phyloP scores from a whole-genome alignment of 2,329 filamentous ascomycete species.

The Aspergillus sp. region DNA sequence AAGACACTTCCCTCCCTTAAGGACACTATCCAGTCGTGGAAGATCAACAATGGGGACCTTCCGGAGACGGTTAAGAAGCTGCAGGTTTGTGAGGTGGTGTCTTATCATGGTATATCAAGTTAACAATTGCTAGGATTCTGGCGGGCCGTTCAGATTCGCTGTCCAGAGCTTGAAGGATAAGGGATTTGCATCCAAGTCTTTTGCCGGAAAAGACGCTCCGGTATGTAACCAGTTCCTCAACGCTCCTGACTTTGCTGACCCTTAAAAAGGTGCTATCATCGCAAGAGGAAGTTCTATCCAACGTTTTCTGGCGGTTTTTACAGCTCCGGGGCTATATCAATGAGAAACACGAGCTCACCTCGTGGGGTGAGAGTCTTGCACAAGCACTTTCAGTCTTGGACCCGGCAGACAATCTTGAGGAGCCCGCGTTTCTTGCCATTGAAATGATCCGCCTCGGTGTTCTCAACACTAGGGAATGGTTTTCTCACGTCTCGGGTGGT shows the following conservation, averaged over 20 bases:
- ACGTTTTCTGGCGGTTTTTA: slow-evolving; percentile 80
- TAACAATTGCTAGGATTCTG: slow-evolving; percentile 15
- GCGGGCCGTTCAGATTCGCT: slow-evolving; percentile 30
- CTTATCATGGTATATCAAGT: not conserved
- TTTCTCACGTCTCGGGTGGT: slow-evolving; percentile 49
- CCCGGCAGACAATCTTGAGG: slow-evolving; percentile 55
- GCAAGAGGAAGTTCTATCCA: slow-evolving; percentile 63
- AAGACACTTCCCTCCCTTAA: slow-evolving; percentile 47
- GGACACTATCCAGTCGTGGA: slow-evolving; percentile 58
- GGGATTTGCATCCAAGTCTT: slow-evolving; percentile 61
- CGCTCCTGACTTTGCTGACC: slow-evolving; percentile 4
- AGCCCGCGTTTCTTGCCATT: slow-evolving; percentile 72
- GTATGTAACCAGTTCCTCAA: slow-evolving; percentile 18
- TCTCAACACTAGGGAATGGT: slow-evolving; percentile 63
- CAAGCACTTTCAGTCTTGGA: slow-evolving; percentile 58
- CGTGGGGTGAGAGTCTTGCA: slow-evolving; percentile 73
- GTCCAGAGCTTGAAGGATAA: slow-evolving; percentile 60
- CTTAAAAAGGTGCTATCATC: slow-evolving; percentile 43
- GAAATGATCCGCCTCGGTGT: slow-evolving; percentile 75
- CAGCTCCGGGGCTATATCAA: slow-evolving; percentile 82
- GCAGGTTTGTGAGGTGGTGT: slow-evolving; percentile 13
- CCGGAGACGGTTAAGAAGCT: slow-evolving; percentile 35
- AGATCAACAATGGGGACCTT: slow-evolving; percentile 52
- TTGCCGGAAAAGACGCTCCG: slow-evolving; percentile 47
- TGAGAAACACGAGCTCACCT: slow-evolving; percentile 66